Base-by-base conservation (phyloP, 345 rosid species). In the Linum usitatissimum region DNA sequence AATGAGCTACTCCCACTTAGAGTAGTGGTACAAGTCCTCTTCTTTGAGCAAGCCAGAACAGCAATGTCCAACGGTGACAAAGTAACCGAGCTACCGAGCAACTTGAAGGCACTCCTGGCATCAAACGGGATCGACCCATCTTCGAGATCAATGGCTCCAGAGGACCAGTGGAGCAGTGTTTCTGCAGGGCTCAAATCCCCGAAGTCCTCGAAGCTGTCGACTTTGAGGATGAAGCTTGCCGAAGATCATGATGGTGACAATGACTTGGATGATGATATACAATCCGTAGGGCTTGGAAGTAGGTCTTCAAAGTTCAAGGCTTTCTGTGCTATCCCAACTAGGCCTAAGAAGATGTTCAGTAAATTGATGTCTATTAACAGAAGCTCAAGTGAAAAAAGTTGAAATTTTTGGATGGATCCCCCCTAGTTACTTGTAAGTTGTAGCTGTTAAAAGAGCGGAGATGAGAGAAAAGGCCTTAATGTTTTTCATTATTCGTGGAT, bases 1-100 rank as follows among this genome's bases (percentile, higher is more conserved):
- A 93, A 93, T 51, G 99, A 93, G 78, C 66, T 82, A 60, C 91
- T 93, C 42, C 99, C 99, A 0, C 63, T 93, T 9, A 78, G 99
- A 67, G 97, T 93, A 3, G 99, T 93, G 49, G 96, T 93, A 2
- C 97, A 93, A 79, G 99, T 90, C 75, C 87, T 93, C 57, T 93
- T 93, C 78, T 86, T 84, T 31, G 99, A 93, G 79, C 99, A 93
- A 69, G 88, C 96, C 14, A 78, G 97, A 73, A 88, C 97, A 1
- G 82, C 90, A 38, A 76, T 68, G 65, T 79, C 78, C 0, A 85
- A 90, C 17, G 86, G 91, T 17, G 82, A 79, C 55, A 86, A 93
- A 74, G 82, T 86, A 63, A 72, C 87, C 0, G 90, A 90, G 57
- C 85, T 93, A 1, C 95, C 99, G 1, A 73, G 85, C 70, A 84